These are phyloP conservation scores for Russula ochroleuca DNA, from an alignment of 768 basidiomycete genomes.

Conservation along the genomic window DNA sequence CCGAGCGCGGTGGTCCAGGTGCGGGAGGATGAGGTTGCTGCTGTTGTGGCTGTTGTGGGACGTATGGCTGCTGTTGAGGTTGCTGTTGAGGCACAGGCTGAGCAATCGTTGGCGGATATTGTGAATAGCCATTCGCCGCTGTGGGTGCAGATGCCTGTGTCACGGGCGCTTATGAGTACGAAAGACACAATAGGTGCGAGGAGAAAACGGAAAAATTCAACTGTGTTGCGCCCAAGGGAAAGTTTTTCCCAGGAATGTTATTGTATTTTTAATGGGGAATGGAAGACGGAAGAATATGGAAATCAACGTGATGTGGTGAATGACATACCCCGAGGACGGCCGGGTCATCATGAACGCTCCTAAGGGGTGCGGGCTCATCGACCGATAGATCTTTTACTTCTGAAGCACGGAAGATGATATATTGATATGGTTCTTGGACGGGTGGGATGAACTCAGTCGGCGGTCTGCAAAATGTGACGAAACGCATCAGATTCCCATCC, in stretches of 20 bases:
- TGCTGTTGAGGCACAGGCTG: conserved; percentile 29
- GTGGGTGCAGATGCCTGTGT: conserved; percentile 49
- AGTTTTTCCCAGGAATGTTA: conserved; percentile 47
- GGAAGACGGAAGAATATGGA: conserved; percentile 22
- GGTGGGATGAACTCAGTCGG: conserved; percentile 78
- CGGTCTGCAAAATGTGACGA: conserved; percentile 45
- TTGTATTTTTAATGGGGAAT: conserved; percentile 34
- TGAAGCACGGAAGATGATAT: conserved; percentile 87
- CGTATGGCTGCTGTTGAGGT: conserved; percentile 29
- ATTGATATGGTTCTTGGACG: conserved; percentile 77
- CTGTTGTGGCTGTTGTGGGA: conserved; percentile 27
- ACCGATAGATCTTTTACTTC: conserved; percentile 89
- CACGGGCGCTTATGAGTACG: conserved; percentile 18
- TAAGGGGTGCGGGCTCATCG: conserved; percentile 54
- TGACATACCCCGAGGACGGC: conserved; percentile 72
- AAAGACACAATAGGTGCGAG: conserved; percentile 27
- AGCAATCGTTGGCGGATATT: conserved; percentile 28
- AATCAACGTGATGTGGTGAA: conserved; percentile 2
- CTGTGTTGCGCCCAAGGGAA: conserved; percentile 43
- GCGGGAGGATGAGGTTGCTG: conserved; percentile 8
- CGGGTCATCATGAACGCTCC: conserved; percentile 78
- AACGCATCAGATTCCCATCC: conserved; percentile 25
- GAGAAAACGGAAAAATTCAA: conserved; percentile 60
- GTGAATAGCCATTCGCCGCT: conserved; percentile 29
- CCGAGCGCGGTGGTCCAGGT: conserved; percentile 19